Evolutionary conservation across 2,329 filamentous ascomycete species (phyloP).

Genomic region (Colletotrichum costaricense): DNA sequence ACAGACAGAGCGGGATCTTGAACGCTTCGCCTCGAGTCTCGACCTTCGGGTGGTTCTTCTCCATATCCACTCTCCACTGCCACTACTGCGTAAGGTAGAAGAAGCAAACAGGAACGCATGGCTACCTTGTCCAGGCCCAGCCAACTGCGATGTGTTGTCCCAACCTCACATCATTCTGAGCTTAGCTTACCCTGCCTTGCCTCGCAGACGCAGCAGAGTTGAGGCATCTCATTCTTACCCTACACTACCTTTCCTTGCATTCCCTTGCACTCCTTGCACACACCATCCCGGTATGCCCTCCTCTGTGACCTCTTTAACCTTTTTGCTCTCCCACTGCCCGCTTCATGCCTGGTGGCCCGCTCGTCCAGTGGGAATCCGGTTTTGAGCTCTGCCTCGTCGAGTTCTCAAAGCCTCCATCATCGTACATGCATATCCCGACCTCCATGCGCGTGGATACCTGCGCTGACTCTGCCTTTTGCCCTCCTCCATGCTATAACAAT

Average conservation of each 20-base stretch:
- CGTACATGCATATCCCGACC: slow-evolving; percentile 15
- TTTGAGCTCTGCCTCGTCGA: slow-evolving; percentile 8
- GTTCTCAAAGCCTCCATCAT: slow-evolving; percentile 10
- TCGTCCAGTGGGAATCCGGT: slow-evolving; percentile 14
- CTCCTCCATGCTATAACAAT: not conserved
- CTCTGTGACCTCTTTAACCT: not conserved
- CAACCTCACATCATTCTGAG: slow-evolving; percentile 9
- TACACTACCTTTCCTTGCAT: not conserved
- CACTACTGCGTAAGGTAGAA: not conserved
- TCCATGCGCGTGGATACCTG: slow-evolving; percentile 1
- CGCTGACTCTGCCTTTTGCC: not conserved
- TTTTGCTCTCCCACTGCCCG: not conserved
- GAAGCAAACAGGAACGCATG: not conserved
- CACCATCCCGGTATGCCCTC: slow-evolving; percentile 9
- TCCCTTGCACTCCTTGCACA: not conserved
- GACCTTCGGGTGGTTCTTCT: not conserved
- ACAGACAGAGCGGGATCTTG: not conserved
- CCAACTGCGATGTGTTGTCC: slow-evolving; percentile 15
- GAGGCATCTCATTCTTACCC: not conserved
- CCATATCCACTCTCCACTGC: not conserved
- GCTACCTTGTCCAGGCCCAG: not conserved
- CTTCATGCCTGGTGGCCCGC: not conserved
- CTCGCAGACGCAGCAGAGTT: not conserved
- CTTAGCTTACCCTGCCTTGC: slow-evolving; percentile 1
- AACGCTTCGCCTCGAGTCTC: slow-evolving; percentile 2